Evolutionary conservation across 345 rosid species (phyloP), one percentile per base, ranked within the genome.

Genomic region (Syzygium jambos): DNA sequence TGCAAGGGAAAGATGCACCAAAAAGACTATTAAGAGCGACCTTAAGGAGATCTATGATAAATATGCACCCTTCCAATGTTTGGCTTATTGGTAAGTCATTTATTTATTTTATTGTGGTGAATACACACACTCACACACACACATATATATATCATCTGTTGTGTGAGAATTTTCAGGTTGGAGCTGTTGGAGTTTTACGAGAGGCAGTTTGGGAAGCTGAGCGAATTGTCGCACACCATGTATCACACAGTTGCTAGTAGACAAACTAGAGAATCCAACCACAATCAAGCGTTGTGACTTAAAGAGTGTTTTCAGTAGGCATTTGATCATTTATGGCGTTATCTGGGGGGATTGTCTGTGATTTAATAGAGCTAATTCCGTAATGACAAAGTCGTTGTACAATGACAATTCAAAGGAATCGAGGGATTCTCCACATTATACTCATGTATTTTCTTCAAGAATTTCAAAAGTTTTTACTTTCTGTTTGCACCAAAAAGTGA

Each of bases 41-140:
- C 87, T 89, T 11, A 49, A 89, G 73, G 89, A 89, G 80, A 88
- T 88, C 51, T 93, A 90, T 11, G 91, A 86, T 9, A 86, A 85
- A 10, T 88, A 90, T 85, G 87, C 89, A 30, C 91, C 92, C 23
- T 89, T 87, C 65, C 90, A 90, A 30, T 73, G 89, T 65, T 68
- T 88, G 85, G 90, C 90, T 38, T 90, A 90, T 78, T 91, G 92
- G 92, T 90, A 87, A 11, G 83, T 29, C n/a, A 11, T 19, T 54
- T 46, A 17, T 25, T 19, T 73, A 73, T 34, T 9, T 38, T 9
- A 30, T 34, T 73, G 38, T 55, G 54, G 16, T 29, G 0, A 2
- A 6, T 56, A n/a, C 10, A 59, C 13, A 61, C 9, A 43, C 46
- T 5, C 46, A 43, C 46, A 43, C 46, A 43, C 46, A 43, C 43